Evolutionary conservation across 2,329 filamentous ascomycete species (phyloP).

Genomic region (Fusarium sp.): DNA sequence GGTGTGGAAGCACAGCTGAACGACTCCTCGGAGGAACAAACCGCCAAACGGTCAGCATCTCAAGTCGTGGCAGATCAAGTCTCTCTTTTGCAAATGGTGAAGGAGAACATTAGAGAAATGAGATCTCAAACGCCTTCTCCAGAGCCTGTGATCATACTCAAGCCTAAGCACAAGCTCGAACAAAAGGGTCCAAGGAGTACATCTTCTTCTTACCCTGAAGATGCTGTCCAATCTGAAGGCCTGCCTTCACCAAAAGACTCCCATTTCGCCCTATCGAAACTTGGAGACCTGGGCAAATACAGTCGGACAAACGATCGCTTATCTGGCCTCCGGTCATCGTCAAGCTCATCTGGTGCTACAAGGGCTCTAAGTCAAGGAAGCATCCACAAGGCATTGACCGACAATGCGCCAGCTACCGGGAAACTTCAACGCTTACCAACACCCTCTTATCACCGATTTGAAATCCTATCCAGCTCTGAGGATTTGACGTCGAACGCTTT

Average conservation of each 20-base stretch:
- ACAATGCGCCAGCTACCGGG: constrained; percentile 44
- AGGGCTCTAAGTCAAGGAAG: constrained; percentile 27
- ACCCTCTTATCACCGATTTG: constrained; percentile 43
- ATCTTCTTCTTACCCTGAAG: constrained; percentile 51
- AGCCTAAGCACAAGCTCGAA: background rate
- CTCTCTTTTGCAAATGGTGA: constrained; percentile 34
- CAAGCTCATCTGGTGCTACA: constrained; percentile 37
- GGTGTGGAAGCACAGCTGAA: constrained; percentile 28
- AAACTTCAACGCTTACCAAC: constrained; percentile 46
- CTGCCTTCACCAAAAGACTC: constrained; percentile 48
- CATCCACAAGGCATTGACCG: constrained; percentile 38
- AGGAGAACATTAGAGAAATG: constrained; percentile 21
- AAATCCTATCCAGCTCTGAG: constrained; percentile 48
- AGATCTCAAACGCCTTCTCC: constrained; percentile 30
- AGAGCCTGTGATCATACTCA: background rate
- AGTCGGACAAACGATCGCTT: constrained; percentile 48
- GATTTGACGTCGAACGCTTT: constrained; percentile 26
- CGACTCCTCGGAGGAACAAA: constrained; percentile 11
- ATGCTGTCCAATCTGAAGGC: constrained; percentile 35
- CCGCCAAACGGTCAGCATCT: background rate
- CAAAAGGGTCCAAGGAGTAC: constrained; percentile 40
- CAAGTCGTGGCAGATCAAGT: constrained; percentile 37
- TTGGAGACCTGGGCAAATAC: constrained; percentile 50
- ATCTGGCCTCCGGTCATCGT: constrained; percentile 49
- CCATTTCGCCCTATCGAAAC: constrained; percentile 42